These are phyloP conservation scores for Scheffersomyces titani DNA, from an alignment of 1,139 yeast genomes.

Conservation along the genomic window DNA sequence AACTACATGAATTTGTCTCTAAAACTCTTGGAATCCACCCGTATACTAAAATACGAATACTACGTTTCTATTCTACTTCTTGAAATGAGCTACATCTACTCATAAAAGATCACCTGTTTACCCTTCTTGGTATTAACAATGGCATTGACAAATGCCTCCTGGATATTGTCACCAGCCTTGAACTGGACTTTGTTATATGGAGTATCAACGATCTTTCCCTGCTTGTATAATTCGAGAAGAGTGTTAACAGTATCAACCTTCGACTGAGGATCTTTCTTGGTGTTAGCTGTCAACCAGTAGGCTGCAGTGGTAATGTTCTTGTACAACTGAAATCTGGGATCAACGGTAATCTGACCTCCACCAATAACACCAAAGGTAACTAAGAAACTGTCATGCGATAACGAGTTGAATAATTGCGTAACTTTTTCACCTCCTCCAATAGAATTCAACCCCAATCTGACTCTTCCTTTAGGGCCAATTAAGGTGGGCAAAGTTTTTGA, in stretches of 20 bases:
- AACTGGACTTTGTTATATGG: constrained; percentile 7
- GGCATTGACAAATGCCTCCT: constrained; percentile 3
- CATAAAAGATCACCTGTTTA: constrained; percentile 2
- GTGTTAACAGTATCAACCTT: constrained; percentile 14
- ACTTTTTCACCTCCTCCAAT: constrained; percentile 23
- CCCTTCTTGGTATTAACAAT: constrained; percentile 2
- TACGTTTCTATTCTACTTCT: background rate
- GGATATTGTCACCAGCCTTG: constrained; percentile 7
- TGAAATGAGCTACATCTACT: background rate
- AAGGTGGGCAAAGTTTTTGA: constrained; percentile 11
- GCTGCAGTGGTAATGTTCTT: constrained; percentile 18
- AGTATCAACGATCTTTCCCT: constrained; percentile 12
- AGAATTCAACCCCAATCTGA: constrained; percentile 35
- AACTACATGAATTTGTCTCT: background rate
- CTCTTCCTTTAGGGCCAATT: constrained; percentile 16
- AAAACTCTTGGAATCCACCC: background rate
- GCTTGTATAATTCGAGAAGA: constrained; percentile 13
- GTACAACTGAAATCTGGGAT: constrained; percentile 16
- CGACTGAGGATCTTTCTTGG: constrained; percentile 15
- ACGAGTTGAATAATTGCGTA: constrained; percentile 22
- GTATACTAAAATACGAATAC: background rate
- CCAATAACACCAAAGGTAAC: constrained; percentile 30
- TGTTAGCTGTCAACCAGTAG: constrained; percentile 21
- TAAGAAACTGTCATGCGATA: constrained; percentile 26
- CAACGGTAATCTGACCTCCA: constrained; percentile 11